Evolutionary conservation across 768 basidiomycete genomes (phyloP).

Genomic region (Panaeolus papilionaceus): DNA sequence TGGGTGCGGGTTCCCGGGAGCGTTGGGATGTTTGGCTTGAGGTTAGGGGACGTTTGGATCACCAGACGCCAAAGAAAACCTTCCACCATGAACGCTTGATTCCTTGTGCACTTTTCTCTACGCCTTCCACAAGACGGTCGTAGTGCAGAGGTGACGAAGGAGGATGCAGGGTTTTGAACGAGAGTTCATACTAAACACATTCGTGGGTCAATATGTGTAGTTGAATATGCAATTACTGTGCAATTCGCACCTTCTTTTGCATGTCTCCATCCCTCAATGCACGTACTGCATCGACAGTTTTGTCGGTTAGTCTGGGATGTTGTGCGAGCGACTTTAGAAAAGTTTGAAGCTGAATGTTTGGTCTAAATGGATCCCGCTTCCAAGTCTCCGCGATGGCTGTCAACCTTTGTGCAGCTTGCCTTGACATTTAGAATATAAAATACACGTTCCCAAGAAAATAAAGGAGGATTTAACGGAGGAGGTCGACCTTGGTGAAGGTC

Average conservation of each 20-base stretch:
- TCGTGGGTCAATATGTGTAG: conserved; percentile 20
- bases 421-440: background rate
- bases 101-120: conserved; percentile 78
- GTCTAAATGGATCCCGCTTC: conserved; percentile 78
- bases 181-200: conserved; percentile 64
- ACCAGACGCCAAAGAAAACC: conserved; percentile 80
- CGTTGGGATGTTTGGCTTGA: background rate
- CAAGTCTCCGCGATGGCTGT: conserved; percentile 63
- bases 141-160: conserved; percentile 79
- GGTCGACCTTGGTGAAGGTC: conserved; percentile 7
- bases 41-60: conserved; percentile 21
- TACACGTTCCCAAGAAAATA: background rate
- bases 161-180: conserved; percentile 67
- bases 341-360: conserved; percentile 72
- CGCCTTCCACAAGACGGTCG: conserved; percentile 72
- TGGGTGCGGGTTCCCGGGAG: background rate
- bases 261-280: conserved; percentile 61
- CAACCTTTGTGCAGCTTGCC: conserved; percentile 48
- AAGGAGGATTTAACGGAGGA: background rate
- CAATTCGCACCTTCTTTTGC: conserved; percentile 59
- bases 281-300: conserved; percentile 64
- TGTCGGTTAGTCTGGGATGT: conserved; percentile 71
- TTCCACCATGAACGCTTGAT: conserved; percentile 87
- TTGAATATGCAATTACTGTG: conserved; percentile 36
- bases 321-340: conserved; percentile 69